Base-by-base conservation (phyloP, 371 early-diverging fungal species). In the Apophysomyces elegans region DNA sequence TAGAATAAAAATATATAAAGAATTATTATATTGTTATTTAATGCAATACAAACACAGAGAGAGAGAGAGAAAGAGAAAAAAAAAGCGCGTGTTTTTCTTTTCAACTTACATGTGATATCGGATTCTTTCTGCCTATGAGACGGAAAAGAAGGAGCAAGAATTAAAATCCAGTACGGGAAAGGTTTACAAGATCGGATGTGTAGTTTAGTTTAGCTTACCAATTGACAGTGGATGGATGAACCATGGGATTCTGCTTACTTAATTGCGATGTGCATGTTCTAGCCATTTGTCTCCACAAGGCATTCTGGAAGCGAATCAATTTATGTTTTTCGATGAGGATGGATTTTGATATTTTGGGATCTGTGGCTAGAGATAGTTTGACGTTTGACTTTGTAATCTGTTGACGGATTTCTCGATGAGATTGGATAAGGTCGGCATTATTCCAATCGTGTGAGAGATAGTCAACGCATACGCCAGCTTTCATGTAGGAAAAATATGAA, bases 381-480 rank as follows among this genome's bases (percentile, higher is more conserved):
- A 39, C 64, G 1, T 62, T 62, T 1, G 68, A 61, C 58, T 78
- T 64, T 11, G 68, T 63, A 12, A 66, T 63, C 37, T 78, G 72
- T 63, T 76, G 60, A n/a, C 67, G 63, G 4, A 69, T 65, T 66
- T 76, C 75, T 43, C 58, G 61, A 47, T 76, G 44, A 18, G 78
- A 66, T 63, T 67, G 63, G 7, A 78, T 68, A 16, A 74, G 62
- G 61, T 80, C 81, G n/a, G 32, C 57, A 18, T 68, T 62, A 18
- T 63, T 50, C 81, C 81, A 80, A 59, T 80, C 73, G 61, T 80
- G 76, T 45, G 81, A 69, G 35, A 80, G 67, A 67, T 80, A 80
- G 47, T 80, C 81, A 5, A 80, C 76, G 37, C 73, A 74, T 7
- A 77, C 66, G 50, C 68, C 45, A 7, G 76, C 73, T 56, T 72